A percentile compares a stretch with the other conserved stretches of the same genome.
Evolutionary conservation across 345 rosid genomes (phyloP).

Genomic region (Eucalyptus caleyi): DNA sequence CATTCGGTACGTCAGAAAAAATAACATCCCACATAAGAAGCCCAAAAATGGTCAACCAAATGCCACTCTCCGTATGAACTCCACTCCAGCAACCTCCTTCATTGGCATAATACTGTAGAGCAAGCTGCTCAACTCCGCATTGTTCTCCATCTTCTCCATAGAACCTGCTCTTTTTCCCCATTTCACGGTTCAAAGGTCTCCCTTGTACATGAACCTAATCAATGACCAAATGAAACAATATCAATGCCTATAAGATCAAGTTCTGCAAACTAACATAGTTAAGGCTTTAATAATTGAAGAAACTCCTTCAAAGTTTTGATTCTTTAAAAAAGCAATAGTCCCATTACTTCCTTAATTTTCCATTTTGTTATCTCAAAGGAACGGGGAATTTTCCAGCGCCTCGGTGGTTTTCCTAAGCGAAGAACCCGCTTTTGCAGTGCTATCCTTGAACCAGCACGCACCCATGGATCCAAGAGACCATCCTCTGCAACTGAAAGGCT

Average conservation of each 20-base stretch:
- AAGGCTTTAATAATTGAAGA: background rate
- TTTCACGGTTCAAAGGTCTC: constrained; percentile 74
- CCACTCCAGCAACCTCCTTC: constrained; percentile 92
- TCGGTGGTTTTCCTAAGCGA: constrained; percentile 88
- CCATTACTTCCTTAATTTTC: constrained; percentile 56
- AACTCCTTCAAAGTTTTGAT: background rate
- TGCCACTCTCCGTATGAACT: constrained; percentile 78
- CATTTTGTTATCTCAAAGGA: constrained; percentile 37
- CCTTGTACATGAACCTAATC: constrained; percentile 71
- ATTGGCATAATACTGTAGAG: constrained; percentile 73
- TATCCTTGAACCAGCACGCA: constrained; percentile 88
- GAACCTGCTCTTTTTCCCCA: constrained; percentile 68
- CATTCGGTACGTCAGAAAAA: constrained; percentile 63
- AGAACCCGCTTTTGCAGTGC: constrained; percentile 75
- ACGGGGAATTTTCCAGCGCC: constrained; percentile 89
- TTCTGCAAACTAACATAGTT: background rate
- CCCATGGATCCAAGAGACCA: constrained; percentile 76
- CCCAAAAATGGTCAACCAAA: constrained; percentile 85
- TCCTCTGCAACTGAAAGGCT: constrained; percentile 77
- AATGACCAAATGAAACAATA: background rate
- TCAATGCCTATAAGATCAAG: background rate
- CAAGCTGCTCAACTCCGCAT: constrained; percentile 94
- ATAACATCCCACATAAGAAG: constrained; percentile 90
- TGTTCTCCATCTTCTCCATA: constrained; percentile 86
- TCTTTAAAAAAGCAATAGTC: background rate